Conservation (phyloP, 768 basidiomycete species). For the Mycena vitilis region DNA sequence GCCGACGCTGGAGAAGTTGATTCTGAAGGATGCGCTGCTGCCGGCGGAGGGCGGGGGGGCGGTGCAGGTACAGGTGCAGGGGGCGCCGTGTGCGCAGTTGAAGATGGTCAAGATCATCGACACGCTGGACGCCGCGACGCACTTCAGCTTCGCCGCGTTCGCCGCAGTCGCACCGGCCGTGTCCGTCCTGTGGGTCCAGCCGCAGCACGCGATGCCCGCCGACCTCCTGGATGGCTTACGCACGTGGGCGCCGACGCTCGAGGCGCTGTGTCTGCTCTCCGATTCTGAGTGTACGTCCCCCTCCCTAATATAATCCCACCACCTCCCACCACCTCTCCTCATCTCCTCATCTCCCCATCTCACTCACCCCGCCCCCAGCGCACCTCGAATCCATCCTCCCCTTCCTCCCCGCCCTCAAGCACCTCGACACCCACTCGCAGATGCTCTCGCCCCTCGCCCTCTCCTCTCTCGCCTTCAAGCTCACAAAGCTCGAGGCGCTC, state of each 20-base stretch:
- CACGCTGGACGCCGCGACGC: constrained; percentile 16
- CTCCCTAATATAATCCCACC: too few relatives aligned
- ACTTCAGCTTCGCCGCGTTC: constrained; percentile 19
- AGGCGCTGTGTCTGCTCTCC: constrained; percentile 21
- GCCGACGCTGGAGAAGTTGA: constrained; percentile 28
- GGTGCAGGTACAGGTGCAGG: too few relatives aligned
- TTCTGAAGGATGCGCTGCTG: too few relatives aligned
- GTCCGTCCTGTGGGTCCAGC: constrained; percentile 29
- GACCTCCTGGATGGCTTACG: constrained; percentile 20
- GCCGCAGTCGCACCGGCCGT: constrained; percentile 20
- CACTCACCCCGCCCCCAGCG: not conserved
- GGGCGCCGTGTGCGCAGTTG: not conserved
- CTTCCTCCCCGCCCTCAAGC: constrained; percentile 1
- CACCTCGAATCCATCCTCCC: constrained; percentile 17
- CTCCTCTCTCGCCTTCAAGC: too few relatives aligned
- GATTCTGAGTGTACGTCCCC: constrained; percentile 10
- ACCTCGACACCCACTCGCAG: constrained; percentile 20
- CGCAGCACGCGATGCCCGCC: constrained; percentile 15
- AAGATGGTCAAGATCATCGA: constrained; percentile 35
- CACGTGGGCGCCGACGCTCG: constrained; percentile 16
- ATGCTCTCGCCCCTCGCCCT: constrained; percentile 11
- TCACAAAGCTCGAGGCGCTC: constrained; percentile 19
- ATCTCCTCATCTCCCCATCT: too few relatives aligned
- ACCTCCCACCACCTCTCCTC: too few relatives aligned
- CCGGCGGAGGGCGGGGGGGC: too few relatives aligned